Evolutionary conservation across 2,329 filamentous ascomycete genomes (phyloP).

Genomic region (Coniochaeta sp.): DNA sequence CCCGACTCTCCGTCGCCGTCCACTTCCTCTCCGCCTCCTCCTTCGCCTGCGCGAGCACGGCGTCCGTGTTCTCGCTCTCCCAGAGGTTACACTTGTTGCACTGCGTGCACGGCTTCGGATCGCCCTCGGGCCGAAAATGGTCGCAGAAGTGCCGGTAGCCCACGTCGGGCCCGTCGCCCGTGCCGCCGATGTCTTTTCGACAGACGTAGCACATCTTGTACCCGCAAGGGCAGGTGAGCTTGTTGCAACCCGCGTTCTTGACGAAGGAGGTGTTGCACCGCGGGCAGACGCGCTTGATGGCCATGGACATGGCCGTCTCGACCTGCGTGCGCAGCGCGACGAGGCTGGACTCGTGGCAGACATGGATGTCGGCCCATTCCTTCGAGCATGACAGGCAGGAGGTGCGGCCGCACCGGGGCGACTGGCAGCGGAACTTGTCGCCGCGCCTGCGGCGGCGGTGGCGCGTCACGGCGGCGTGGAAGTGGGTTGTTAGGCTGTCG

Average conservation of each 20-base stretch:
- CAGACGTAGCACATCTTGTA: slow-evolving; percentile 99
- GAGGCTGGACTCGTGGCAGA: slow-evolving; percentile 78
- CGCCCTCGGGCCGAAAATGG: slow-evolving; percentile 80
- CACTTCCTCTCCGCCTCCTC: slow-evolving; percentile 66
- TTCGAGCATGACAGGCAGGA: slow-evolving; percentile 82
- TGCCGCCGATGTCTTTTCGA: slow-evolving; percentile 61
- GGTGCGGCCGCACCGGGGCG: slow-evolving; percentile 56
- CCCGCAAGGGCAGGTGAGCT: slow-evolving; percentile 89
- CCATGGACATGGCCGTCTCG: slow-evolving; percentile 87
- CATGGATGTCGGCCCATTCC: slow-evolving; percentile 80
- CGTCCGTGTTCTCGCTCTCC: slow-evolving; percentile 67
- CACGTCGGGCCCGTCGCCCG: slow-evolving; percentile 42
- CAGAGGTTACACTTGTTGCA: slow-evolving; percentile 78
- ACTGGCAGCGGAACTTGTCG: slow-evolving; percentile 70
- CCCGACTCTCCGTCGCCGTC: slow-evolving; percentile 56
- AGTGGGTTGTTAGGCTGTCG: slow-evolving; percentile 33
- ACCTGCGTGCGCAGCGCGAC: slow-evolving; percentile 81
- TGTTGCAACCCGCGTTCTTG: slow-evolving; percentile 92
- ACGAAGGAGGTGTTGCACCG: slow-evolving; percentile 88
- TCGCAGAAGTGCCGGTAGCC: slow-evolving; percentile 95
- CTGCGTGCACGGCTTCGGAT: slow-evolving; percentile 62
- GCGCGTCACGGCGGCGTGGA: slow-evolving; percentile 56
- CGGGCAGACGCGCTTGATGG: slow-evolving; percentile 91
- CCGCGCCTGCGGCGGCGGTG: slow-evolving; percentile 65
- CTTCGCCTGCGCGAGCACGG: slow-evolving; percentile 60